Conservation (phyloP, 495 filamentous ascomycete species). For the Venustampulla echinocandica region DNA sequence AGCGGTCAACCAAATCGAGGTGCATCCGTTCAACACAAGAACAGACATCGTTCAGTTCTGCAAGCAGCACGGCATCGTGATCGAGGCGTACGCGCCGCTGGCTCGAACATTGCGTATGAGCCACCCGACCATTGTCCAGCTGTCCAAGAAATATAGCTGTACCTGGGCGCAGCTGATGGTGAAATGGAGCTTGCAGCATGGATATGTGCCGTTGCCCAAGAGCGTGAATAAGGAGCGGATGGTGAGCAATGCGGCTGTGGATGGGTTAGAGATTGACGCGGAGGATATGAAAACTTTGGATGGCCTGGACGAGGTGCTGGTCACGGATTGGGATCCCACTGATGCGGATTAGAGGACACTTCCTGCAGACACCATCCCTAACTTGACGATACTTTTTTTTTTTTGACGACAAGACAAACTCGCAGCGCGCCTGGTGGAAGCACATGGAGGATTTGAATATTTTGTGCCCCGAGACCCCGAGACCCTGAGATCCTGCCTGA, state of each 20-base stretch:
- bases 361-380: conserved; percentile 2
- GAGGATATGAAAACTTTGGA: conserved; percentile 51
- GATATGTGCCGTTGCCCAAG: conserved; percentile 69
- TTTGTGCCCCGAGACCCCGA: too few relatives aligned
- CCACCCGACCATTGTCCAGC: conserved; percentile 49
- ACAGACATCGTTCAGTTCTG: conserved; percentile 71
- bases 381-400: conserved; percentile 8
- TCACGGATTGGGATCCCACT: conserved; percentile 72
- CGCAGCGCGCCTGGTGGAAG: too few relatives aligned
- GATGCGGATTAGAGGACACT: conserved; percentile 15
- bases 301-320: conserved; percentile 47
- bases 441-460: too few relatives aligned
- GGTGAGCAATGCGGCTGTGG: conserved; percentile 63
- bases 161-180: conserved; percentile 71
- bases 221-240: conserved; percentile 60
- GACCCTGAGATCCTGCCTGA: too few relatives aligned
- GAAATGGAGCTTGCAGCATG: conserved; percentile 81
- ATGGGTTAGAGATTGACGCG: conserved; percentile 63
- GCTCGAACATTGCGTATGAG: conserved; percentile 58
- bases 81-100: conserved; percentile 77
- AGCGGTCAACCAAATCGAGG: conserved; percentile 70
- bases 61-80: conserved; percentile 51
- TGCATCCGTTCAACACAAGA: conserved; percentile 78
- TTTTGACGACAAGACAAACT: neutral
- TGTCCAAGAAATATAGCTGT: conserved; percentile 64